Evolutionary conservation across 106 monocot genomes (phyloP).

Genomic region (Xerophyta viscosa): DNA sequence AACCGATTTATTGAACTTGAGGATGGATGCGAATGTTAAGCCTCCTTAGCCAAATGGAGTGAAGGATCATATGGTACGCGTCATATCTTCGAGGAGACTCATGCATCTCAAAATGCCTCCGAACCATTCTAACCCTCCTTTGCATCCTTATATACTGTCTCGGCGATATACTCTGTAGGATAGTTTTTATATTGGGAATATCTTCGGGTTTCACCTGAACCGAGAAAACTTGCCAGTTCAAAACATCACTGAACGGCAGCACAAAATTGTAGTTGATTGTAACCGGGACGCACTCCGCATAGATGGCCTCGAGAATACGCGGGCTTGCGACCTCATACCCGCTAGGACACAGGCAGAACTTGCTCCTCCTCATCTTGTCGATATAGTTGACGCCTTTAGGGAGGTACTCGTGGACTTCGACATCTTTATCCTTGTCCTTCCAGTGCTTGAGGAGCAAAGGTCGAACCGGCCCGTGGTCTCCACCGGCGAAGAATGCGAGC

Average conservation of each 20-base stretch:
- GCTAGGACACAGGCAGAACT: constrained; percentile 84
- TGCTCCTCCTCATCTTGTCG: constrained; percentile 74
- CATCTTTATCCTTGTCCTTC: constrained; percentile 48
- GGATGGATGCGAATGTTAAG: constrained; percentile 45
- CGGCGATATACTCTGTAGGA: constrained; percentile 46
- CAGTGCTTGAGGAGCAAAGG: constrained; percentile 62
- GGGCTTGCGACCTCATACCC: constrained; percentile 97
- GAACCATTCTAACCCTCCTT: constrained; percentile 51
- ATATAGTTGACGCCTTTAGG: constrained; percentile 50
- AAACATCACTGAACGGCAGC: constrained; percentile 73
- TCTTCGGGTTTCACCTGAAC: constrained; percentile 49
- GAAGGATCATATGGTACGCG: constrained; percentile 79
- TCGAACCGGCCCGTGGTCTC: constrained; percentile 70
- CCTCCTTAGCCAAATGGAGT: constrained; percentile 81
- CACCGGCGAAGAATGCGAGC: constrained; percentile 90
- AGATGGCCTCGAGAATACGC: constrained; percentile 75
- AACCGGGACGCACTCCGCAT: constrained; percentile 85
- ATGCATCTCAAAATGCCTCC: constrained; percentile 60
- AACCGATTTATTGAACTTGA: neutral
- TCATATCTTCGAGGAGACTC: constrained; percentile 58
- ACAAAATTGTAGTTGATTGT: constrained; percentile 61
- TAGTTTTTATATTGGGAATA: constrained; percentile 65
- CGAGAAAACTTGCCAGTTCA: constrained; percentile 81
- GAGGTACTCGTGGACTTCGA: constrained; percentile 75
- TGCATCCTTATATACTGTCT: constrained; percentile 77